Percentiles rank a stretch among this genome's conserved stretches.
Conservation (phyloP, 306 rosid species). For the Pachyrhizus erosus region DNA sequence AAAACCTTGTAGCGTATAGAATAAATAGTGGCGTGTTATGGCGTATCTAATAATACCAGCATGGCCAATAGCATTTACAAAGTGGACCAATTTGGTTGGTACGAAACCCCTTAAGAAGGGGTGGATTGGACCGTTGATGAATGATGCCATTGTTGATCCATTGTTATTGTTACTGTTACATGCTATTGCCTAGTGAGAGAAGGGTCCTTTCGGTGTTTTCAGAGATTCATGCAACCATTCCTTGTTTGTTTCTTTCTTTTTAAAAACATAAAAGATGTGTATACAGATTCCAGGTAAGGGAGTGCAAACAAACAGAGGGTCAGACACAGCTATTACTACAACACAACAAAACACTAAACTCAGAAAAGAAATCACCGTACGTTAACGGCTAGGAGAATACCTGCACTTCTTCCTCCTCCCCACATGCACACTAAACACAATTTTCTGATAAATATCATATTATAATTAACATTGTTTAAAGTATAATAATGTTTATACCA, state of each 20-base stretch:
- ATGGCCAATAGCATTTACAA: slow-evolving; percentile 11
- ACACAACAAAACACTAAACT: slow-evolving; percentile 42
- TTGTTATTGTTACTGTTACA: not conserved
- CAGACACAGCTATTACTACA: slow-evolving; percentile 9
- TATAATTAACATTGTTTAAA: not conserved
- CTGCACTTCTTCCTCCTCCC: slow-evolving; percentile 26
- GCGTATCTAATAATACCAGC: not conserved
- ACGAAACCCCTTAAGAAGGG: not conserved
- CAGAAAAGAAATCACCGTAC: slow-evolving; percentile 2
- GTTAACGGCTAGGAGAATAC: slow-evolving; percentile 60
- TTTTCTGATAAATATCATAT: not conserved
- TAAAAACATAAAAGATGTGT: not conserved
- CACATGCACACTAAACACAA: slow-evolving; percentile 39
- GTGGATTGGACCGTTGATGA: slow-evolving; percentile 44
- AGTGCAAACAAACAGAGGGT: not conserved
- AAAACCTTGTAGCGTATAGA: not conserved
- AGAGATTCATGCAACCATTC: slow-evolving; percentile 23
- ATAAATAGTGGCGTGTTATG: not conserved
- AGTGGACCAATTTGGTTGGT: slow-evolving; percentile 36
- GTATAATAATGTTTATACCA: not conserved
- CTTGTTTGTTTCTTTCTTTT: slow-evolving; percentile 20
- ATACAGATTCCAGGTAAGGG: slow-evolving; percentile 25
- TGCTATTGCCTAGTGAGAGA: not conserved
- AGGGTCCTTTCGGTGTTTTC: slow-evolving; percentile 40
- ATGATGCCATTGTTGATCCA: not conserved